phyloP scores from a whole-genome alignment of 2,329 filamentous ascomycete genomes.

The Colletotrichum lindemuthianum region DNA sequence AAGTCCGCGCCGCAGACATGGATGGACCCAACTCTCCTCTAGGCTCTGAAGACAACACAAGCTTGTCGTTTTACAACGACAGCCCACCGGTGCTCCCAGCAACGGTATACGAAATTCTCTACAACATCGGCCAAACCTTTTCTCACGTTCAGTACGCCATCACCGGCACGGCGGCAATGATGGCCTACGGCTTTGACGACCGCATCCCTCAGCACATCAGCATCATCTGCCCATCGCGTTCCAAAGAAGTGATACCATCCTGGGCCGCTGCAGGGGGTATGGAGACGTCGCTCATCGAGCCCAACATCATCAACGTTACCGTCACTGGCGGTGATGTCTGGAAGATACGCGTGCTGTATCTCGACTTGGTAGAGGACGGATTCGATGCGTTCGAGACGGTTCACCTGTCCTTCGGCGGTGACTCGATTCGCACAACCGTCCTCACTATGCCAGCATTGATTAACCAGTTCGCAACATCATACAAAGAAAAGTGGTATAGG shows the following conservation, averaged over 20 bases:
- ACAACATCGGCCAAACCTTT: constrained; percentile 50
- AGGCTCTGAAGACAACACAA: background rate
- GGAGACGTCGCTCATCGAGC: constrained; percentile 41
- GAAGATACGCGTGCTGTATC: constrained; percentile 50
- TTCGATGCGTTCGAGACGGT: constrained; percentile 44
- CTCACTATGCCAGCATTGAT: constrained; percentile 49
- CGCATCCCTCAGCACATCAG: constrained; percentile 47
- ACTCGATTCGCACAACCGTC: constrained; percentile 35
- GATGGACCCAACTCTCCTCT: background rate
- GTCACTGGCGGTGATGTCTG: constrained; percentile 46
- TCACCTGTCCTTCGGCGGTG: constrained; percentile 29
- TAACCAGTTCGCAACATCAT: constrained; percentile 47
- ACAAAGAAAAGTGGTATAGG: constrained; percentile 39
- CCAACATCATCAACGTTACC: constrained; percentile 56
- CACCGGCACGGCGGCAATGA: constrained; percentile 56
- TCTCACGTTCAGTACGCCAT: constrained; percentile 58
- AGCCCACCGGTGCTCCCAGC: constrained; percentile 39
- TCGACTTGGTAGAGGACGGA: constrained; percentile 35
- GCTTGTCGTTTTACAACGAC: background rate
- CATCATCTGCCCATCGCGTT: constrained; percentile 52
- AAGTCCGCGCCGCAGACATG: background rate
- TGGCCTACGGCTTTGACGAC: constrained; percentile 52
- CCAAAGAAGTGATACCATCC: constrained; percentile 47
- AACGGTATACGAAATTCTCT: constrained; percentile 51
- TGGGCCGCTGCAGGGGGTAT: constrained; percentile 53